These are phyloP conservation scores for Lipomyces mesembrius DNA, from an alignment of 805 yeast species.

Conservation along the genomic window DNA sequence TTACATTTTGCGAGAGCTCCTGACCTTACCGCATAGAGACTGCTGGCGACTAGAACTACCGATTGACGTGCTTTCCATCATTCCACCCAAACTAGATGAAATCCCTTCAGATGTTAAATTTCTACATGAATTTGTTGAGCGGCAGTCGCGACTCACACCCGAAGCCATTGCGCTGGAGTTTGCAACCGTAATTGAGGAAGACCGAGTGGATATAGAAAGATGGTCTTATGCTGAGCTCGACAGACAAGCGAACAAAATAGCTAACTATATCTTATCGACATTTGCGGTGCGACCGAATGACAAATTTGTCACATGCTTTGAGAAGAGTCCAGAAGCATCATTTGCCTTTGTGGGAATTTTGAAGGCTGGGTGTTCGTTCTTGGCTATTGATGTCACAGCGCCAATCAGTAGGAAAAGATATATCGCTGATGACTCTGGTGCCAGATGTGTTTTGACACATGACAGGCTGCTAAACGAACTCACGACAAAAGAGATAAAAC, in stretches of 20 bases:
- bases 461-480: constrained; percentile 6
- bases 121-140: constrained; percentile 38
- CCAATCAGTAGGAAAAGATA: constrained; percentile 36
- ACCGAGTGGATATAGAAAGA: neutral
- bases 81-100: constrained; percentile 6
- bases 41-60: constrained; percentile 15
- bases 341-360: constrained; percentile 39
- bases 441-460: constrained; percentile 34
- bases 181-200: constrained; percentile 25
- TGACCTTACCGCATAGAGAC: constrained; percentile 4
- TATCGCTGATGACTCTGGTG: constrained; percentile 36
- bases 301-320: constrained; percentile 37
- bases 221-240: constrained; percentile 38
- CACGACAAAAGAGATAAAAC: neutral
- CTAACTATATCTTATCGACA: constrained; percentile 24
- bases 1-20: constrained; percentile 8
- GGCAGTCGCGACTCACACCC: constrained; percentile 27
- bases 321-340: constrained; percentile 39
- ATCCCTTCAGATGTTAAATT: constrained; percentile 19
- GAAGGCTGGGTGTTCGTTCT: constrained; percentile 39
- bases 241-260: constrained; percentile 34
- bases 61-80: constrained; percentile 15
- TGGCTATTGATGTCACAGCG: constrained; percentile 39
- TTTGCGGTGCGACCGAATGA: constrained; percentile 18
- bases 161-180: constrained; percentile 33